These are phyloP conservation scores for Tetrahymena thermophila DNA, from an alignment of 73 alveolate species.

Conservation along the genomic window DNA sequence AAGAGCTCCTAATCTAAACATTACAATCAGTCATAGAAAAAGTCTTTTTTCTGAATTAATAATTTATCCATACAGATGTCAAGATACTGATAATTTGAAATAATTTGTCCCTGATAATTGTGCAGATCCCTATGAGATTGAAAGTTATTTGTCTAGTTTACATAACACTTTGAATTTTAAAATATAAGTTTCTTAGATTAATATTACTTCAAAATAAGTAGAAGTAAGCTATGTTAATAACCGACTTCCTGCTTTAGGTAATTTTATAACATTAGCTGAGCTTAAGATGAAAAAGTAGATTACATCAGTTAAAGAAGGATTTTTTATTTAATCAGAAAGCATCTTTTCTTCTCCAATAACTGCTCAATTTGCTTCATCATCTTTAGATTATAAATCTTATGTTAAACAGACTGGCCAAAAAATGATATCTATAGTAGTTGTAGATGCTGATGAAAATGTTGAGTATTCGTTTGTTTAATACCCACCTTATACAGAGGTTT, in stretches of 20 bases:
- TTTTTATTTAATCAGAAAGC: neutral
- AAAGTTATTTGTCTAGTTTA: too few relatives aligned
- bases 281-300: neutral
- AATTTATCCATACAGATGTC: neutral
- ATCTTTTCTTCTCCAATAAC: neutral
- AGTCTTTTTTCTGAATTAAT: neutral
- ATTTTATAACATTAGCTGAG: neutral
- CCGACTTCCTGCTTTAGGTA: neutral
- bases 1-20: neutral
- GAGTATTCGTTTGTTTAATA: too few relatives aligned
- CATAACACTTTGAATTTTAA: neutral
- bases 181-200: neutral
- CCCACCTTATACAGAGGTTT: neutral
- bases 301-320: neutral
- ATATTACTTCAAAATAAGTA: neutral
- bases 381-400: neutral
- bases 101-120: neutral
- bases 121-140: neutral
- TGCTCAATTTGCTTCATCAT: neutral
- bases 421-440: neutral
- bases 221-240: neutral
- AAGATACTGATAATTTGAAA: neutral
- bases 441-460: neutral
- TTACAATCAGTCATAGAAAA: neutral
- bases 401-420: neutral